phyloP scores from a whole-genome alignment of 176 grass and related monocot species.

The Oryza glumipatula region DNA sequence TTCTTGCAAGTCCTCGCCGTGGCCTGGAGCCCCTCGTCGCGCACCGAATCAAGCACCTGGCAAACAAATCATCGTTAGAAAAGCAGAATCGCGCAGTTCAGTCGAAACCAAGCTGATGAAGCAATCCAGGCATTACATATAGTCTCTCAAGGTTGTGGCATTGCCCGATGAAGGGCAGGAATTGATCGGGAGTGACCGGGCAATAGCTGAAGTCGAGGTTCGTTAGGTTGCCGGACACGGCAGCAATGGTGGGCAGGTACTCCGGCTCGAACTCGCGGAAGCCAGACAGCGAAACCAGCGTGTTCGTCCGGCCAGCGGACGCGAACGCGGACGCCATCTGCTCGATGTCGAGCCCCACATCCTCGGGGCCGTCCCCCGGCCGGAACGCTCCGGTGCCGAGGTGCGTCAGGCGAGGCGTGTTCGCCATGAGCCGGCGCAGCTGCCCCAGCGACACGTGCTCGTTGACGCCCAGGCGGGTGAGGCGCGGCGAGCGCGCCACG shows the following conservation, averaged over 20 bases:
- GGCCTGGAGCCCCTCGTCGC: constrained; percentile 71
- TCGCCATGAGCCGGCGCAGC: constrained; percentile 74
- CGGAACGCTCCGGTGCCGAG: constrained; percentile 82
- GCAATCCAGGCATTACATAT: constrained; percentile 55
- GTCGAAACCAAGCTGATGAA: background rate
- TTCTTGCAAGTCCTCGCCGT: constrained; percentile 71
- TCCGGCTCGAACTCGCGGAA: constrained; percentile 73
- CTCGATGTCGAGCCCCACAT: constrained; percentile 43
- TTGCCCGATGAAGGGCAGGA: constrained; percentile 56
- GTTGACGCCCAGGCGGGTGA: constrained; percentile 75
- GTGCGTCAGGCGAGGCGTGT: constrained; percentile 63
- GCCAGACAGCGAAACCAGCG: constrained; percentile 80
- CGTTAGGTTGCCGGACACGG: constrained; percentile 54
- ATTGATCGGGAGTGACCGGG: constrained; percentile 61
- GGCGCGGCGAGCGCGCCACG: constrained; percentile 67
- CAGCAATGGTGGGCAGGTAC: constrained; percentile 64
- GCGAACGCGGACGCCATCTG: constrained; percentile 52
- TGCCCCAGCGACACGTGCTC: constrained; percentile 66
- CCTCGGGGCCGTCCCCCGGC: constrained; percentile 42
- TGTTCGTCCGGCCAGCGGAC: constrained; percentile 28
- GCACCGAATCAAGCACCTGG: constrained; percentile 86
- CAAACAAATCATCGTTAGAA: constrained; percentile 26
- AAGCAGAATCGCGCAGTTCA: background rate
- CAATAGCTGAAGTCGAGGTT: constrained; percentile 81
- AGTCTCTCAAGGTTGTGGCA: constrained; percentile 83